A percentile compares a stretch with the other conserved stretches of the same genome.
These are phyloP conservation scores for Myxozyma neglecta DNA, from an alignment of 805 yeast genomes.

Conservation along the genomic window DNA sequence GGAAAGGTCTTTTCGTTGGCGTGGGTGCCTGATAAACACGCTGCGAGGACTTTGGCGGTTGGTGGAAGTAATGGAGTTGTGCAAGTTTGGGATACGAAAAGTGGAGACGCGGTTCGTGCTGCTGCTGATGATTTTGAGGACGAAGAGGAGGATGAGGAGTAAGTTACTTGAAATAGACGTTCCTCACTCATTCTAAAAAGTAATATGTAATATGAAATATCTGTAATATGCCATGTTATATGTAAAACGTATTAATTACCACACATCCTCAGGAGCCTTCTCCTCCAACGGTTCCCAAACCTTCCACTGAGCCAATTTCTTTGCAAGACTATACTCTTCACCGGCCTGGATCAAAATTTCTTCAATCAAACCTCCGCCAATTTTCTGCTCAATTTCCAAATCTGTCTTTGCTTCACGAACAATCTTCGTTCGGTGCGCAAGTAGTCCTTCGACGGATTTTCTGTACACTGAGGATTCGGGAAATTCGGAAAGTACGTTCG, in stretches of 20 bases:
- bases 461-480: slow-evolving; percentile 75
- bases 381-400: slow-evolving; percentile 66
- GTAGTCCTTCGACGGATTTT: slow-evolving; percentile 69
- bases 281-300: slow-evolving; percentile 81
- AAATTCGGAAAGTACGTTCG: slow-evolving; percentile 58
- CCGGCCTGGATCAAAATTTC: slow-evolving; percentile 80
- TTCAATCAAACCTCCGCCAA: slow-evolving; percentile 83
- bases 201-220: too few relatives aligned
- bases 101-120: slow-evolving; percentile 74
- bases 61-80: slow-evolving; percentile 86
- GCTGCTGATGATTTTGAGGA: slow-evolving; percentile 62
- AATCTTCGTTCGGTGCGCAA: slow-evolving; percentile 63
- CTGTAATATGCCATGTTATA: too few relatives aligned
- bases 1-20: slow-evolving; percentile 84
- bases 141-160: slow-evolving; percentile 51
- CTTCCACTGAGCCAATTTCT: slow-evolving; percentile 66
- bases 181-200: too few relatives aligned
- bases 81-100: slow-evolving; percentile 90
- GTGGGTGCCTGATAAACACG: slow-evolving; percentile 81
- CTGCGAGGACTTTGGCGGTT: slow-evolving; percentile 70
- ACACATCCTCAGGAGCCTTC: slow-evolving; percentile 75
- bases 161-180: background rate
- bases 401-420: slow-evolving; percentile 63
- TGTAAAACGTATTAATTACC: slow-evolving; percentile 64
- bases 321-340: slow-evolving; percentile 70